A percentile compares a stretch with the other conserved stretches of the same genome.
Evolutionary conservation across 345 rosid genomes (phyloP).

Genomic region (thale cress (Arabidopsis thaliana)): DNA sequence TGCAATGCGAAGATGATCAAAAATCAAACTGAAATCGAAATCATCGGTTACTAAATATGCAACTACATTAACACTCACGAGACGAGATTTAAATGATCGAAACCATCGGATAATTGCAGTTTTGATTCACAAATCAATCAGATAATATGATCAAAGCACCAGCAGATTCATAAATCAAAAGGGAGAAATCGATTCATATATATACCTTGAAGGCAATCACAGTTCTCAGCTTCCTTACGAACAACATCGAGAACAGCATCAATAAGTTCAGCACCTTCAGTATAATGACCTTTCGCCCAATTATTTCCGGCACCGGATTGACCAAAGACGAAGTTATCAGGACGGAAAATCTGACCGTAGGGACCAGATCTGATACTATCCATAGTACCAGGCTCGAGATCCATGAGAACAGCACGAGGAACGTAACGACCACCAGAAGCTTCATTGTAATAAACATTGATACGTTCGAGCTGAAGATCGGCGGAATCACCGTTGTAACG

Average conservation of each 20-base stretch:
- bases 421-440: constrained; percentile 94
- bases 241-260: constrained; percentile 97
- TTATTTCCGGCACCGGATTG: constrained; percentile 90
- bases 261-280: constrained; percentile 95
- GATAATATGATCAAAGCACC: no score
- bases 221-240: constrained; percentile 95
- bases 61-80: not conserved
- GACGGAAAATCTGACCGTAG: constrained; percentile 81
- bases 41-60: not conserved
- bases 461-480: constrained; percentile 84
- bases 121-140: no score
- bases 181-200: not conserved
- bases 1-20: not conserved
- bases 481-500: constrained; percentile 69
- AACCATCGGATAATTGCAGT: not conserved
- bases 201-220: constrained; percentile 96
- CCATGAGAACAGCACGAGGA: constrained; percentile 97
- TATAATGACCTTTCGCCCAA: constrained; percentile 93
- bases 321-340: constrained; percentile 85
- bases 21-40: not conserved
- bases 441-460: constrained; percentile 93
- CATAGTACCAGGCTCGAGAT: constrained; percentile 99
- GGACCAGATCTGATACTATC: constrained; percentile 97
- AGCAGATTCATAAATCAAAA: not conserved
- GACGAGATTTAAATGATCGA: not conserved